Conservation (phyloP, 305 asterid genomes). For the Fraxinus xanthoxyloides region DNA sequence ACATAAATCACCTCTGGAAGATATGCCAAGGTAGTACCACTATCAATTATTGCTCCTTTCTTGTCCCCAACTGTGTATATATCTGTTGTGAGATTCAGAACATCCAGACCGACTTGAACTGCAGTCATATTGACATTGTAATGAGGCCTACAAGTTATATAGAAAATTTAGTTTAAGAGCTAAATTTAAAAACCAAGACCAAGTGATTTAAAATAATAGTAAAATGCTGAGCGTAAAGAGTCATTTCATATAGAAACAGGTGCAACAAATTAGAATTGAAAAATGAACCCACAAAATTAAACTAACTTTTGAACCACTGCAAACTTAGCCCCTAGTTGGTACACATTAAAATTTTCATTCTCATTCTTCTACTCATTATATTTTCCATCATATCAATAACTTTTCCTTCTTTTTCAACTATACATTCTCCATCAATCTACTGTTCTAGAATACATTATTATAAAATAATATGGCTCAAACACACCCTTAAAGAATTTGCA, state of each 20-base stretch:
- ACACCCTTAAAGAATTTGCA: slow-evolving; percentile 1
- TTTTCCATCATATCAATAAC: too few relatives aligned
- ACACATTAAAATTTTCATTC: too few relatives aligned
- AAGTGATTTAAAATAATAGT: slow-evolving; percentile 14
- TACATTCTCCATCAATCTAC: too few relatives aligned
- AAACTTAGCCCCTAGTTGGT: too few relatives aligned
- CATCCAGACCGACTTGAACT: slow-evolving; percentile 71
- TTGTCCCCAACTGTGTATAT: slow-evolving; percentile 53
- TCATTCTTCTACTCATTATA: too few relatives aligned
- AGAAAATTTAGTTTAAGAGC: neutral
- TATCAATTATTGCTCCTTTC: slow-evolving; percentile 86
- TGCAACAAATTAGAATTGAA: slow-evolving; percentile 4
- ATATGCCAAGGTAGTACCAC: slow-evolving; percentile 98
- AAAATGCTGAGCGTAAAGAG: slow-evolving; percentile 5
- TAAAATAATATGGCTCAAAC: too few relatives aligned
- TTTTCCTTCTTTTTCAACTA: too few relatives aligned
- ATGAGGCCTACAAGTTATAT: slow-evolving; percentile 68
- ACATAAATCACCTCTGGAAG: slow-evolving; percentile 79
- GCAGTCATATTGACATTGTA: slow-evolving; percentile 97
- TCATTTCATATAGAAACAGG: neutral
- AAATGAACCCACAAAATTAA: neutral
- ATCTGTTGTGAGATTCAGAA: slow-evolving; percentile 65
- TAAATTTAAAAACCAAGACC: slow-evolving; percentile 5
- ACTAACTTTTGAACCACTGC: slow-evolving; percentile 13
- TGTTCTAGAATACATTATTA: too few relatives aligned